Evolutionary conservation across 2,329 filamentous ascomycete species (phyloP).

Genomic region (Penicillium sp.): DNA sequence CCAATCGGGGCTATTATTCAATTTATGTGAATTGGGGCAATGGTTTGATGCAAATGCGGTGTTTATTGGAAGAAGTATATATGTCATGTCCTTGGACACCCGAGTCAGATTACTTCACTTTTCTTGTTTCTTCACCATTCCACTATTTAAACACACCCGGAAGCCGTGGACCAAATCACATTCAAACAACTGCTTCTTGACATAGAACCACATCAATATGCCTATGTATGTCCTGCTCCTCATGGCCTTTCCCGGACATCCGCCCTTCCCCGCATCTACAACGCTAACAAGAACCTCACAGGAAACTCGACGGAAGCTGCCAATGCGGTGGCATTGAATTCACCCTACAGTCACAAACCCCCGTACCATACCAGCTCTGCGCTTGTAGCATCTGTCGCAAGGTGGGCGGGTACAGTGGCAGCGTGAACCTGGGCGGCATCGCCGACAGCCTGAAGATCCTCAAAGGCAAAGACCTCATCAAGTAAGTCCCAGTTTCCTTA

Average conservation of each 20-base stretch:
- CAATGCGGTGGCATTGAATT: conserved; percentile 49
- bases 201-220: conserved; percentile 5
- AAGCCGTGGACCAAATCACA: neutral
- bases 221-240: conserved; percentile 12
- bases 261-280: neutral
- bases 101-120: neutral
- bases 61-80: conserved; percentile 4
- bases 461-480: conserved; percentile 44
- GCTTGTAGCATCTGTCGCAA: conserved; percentile 50
- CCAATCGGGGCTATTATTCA: neutral
- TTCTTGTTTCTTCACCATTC: neutral
- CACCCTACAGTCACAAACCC: conserved; percentile 44
- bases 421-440: conserved; percentile 47
- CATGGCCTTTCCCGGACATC: conserved; percentile 5
- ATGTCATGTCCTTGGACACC: neutral
- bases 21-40: neutral
- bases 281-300: conserved; percentile 27
- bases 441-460: conserved; percentile 40
- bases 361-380: conserved; percentile 48
- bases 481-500: conserved; percentile 28
- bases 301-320: conserved; percentile 48
- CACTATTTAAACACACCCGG: neutral
- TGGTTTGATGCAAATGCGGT: neutral
- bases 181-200: neutral
- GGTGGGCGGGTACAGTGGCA: conserved; percentile 44